phyloP scores from a whole-genome alignment of 331 rosid species.

The Malus hybrid region DNA sequence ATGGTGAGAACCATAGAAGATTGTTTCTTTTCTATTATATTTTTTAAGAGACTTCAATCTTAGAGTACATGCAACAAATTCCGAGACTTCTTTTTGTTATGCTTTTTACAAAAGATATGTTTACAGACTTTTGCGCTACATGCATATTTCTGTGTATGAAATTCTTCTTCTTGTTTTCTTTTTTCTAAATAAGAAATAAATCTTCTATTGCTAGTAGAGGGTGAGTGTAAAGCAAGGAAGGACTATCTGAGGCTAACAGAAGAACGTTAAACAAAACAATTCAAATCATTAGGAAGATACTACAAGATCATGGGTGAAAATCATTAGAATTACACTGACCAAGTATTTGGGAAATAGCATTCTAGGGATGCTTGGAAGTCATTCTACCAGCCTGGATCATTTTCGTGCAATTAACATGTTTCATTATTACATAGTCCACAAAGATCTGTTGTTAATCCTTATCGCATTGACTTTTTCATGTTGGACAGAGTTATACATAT shows the following conservation, averaged over 20 bases:
- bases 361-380: background rate
- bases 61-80: background rate
- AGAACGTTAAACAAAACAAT: background rate
- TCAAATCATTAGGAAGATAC: background rate
- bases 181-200: background rate
- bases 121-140: background rate
- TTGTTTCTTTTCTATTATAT: background rate
- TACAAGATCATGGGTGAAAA: background rate
- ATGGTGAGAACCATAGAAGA: conserved; percentile 45
- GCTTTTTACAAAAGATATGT: background rate
- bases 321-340: background rate
- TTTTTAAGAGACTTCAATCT: background rate
- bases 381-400: background rate
- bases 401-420: background rate
- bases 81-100: background rate
- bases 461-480: background rate
- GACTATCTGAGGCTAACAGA: background rate
- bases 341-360: background rate
- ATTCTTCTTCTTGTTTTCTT: background rate
- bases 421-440: background rate
- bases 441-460: background rate
- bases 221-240: background rate
- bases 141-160: background rate
- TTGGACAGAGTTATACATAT: background rate
- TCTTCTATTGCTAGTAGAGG: background rate